phyloP scores from a whole-genome alignment of 495 filamentous ascomycete species.

The Poronia punctata region DNA sequence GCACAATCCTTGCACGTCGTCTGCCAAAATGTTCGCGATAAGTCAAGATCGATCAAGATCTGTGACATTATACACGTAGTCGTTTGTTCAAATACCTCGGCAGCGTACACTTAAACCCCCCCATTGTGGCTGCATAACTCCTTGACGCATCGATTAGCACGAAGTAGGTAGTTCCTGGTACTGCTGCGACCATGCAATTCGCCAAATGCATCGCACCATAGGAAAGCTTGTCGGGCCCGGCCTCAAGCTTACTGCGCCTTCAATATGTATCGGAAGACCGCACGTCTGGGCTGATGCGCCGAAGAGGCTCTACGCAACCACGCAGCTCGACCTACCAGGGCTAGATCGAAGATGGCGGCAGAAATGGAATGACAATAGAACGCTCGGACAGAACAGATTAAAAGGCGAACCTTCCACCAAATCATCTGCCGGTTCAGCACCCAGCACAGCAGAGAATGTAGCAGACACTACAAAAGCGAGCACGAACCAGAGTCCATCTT shows the following conservation, averaged over 20 bases:
- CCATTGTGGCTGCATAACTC: too few relatives aligned
- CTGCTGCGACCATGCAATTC: constrained; percentile 11
- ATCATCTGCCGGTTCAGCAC: not conserved
- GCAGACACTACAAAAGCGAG: too few relatives aligned
- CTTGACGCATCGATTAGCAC: too few relatives aligned
- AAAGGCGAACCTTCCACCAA: constrained; percentile 5
- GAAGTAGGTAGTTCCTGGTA: not conserved
- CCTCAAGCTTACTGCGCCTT: constrained; percentile 10
- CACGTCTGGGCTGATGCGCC: not conserved
- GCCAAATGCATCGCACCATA: constrained; percentile 17
- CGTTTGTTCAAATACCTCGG: too few relatives aligned
- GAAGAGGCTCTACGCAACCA: constrained; percentile 20
- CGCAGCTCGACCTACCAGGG: constrained; percentile 52
- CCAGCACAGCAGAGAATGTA: too few relatives aligned
- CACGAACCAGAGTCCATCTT: too few relatives aligned
- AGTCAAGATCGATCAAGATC: too few relatives aligned
- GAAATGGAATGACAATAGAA: constrained; percentile 22
- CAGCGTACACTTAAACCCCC: too few relatives aligned
- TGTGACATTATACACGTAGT: too few relatives aligned
- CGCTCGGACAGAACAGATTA: constrained; percentile 4
- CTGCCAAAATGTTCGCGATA: too few relatives aligned
- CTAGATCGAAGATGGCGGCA: constrained; percentile 73
- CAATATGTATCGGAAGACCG: constrained; percentile 2
- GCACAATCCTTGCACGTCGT: too few relatives aligned
- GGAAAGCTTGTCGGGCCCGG: constrained; percentile 16